Percentiles rank a stretch among this genome's conserved stretches.
Conservation (phyloP, 1,284 basidiomycete species). For the Crucibulum cyathiforme region DNA sequence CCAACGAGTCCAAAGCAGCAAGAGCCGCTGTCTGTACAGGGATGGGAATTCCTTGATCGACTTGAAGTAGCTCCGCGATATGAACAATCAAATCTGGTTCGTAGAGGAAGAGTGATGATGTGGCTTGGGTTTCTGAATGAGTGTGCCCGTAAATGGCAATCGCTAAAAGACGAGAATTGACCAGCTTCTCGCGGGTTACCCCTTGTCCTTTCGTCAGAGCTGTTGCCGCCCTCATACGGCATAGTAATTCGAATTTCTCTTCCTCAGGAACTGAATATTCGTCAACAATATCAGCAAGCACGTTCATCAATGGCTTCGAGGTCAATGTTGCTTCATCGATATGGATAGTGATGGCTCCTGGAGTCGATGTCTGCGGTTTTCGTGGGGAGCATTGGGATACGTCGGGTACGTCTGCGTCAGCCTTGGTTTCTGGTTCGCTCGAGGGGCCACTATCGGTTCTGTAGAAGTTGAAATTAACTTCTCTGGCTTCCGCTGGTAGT, state of each 20-base stretch:
- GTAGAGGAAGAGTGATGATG: conserved; percentile 88
- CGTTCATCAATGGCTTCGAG: conserved; percentile 69
- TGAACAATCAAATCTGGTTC: conserved; percentile 91
- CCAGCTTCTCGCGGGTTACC: conserved; percentile 78
- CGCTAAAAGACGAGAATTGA: conserved; percentile 84
- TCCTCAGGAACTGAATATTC: conserved; percentile 78
- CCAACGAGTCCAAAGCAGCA: conserved; percentile 88
- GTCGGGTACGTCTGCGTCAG: conserved; percentile 47
- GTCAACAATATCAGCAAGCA: conserved; percentile 79
- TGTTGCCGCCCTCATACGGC: conserved; percentile 83
- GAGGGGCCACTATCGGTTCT: conserved; percentile 51
- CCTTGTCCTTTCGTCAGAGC: conserved; percentile 66
- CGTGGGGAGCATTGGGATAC: conserved; percentile 38
- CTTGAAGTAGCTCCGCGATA: conserved; percentile 88
- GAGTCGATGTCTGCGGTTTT: conserved; percentile 41
- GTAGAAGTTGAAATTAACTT: conserved; percentile 81
- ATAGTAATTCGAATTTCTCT: conserved; percentile 90
- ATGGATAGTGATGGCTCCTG: conserved; percentile 67
- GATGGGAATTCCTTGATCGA: conserved; percentile 72
- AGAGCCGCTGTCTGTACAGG: conserved; percentile 85
- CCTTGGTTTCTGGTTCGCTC: conserved; percentile 48
- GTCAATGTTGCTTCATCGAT: conserved; percentile 67
- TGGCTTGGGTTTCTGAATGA: conserved; percentile 78
- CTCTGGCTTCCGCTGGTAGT: conserved; percentile 71
- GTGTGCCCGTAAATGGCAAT: conserved; percentile 91